Evolutionary conservation across 495 filamentous ascomycete genomes (phyloP), one percentile per base, ranked within the genome.

Genomic region (Daldinia bambusicola): DNA sequence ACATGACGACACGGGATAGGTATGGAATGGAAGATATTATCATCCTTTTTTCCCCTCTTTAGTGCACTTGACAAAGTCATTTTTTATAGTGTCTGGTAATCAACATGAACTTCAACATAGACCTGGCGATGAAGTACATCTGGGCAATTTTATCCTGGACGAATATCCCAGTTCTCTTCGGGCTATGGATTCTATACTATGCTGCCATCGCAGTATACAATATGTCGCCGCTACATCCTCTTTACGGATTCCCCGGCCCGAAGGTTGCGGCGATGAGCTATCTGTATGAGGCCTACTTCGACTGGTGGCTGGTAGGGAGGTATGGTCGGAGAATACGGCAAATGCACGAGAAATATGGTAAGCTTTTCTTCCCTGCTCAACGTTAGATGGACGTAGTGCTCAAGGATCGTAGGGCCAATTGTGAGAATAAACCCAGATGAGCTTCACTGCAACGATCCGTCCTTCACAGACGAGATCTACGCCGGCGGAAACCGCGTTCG

Each of bases 341-440:
- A 5, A 80, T 84, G 81, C 83, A 85, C 63, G 71, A 84, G 52
- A 71, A 76, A 64, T 84, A 85, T 61, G 83, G 83, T 81, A 57
- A 61, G 67, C 6, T 48, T 22, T 30, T 52, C 26, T 30, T 16
- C n/a, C 12, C 0, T 38, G 30, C 3, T 16, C 26, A 12, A 30
- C 37, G 26, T 26, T 26, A 41, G 38, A 48, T 31, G 41, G 14
- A 43, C 13, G 31, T 6, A 32, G 0, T 12, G 7, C 59, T 62
- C n/a, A 53, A 57, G n/a, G 10, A 16, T 10, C 13, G 40, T 66
- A 69, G 86, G 86, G 0, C 85, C 86, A 10, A 86, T 88, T 50
- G 76, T 88, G 6, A 78, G 86, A 10, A 87, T 88, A 74, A 84
- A 77, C 34, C 86, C 87, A 0, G 75, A 80, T 41, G 85, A 88